These are phyloP conservation scores for Sphaerostilbella broomeana DNA, from an alignment of 2,329 filamentous ascomycete genomes.

Conservation along the genomic window DNA sequence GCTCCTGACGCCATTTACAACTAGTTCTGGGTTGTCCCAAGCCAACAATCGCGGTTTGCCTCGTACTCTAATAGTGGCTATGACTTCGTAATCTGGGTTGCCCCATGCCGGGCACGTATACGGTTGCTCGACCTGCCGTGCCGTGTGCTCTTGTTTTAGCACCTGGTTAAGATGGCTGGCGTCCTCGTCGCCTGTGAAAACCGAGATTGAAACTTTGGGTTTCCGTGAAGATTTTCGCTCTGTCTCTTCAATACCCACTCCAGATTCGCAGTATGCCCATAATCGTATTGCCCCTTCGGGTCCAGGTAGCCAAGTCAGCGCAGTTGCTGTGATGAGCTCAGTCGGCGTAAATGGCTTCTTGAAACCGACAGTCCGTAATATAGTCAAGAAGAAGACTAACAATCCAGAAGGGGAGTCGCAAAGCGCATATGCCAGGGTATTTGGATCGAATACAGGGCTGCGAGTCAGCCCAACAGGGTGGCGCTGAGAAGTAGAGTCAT, in stretches of 20 bases:
- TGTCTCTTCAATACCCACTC: conserved; percentile 22
- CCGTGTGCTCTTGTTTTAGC: conserved; percentile 6
- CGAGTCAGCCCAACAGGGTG: conserved; percentile 25
- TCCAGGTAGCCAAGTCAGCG: conserved; percentile 60
- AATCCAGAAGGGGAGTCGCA: conserved; percentile 56
- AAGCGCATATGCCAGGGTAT: conserved; percentile 52
- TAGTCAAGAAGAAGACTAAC: conserved; percentile 46
- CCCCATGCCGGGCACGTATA: conserved; percentile 47
- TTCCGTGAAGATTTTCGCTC: conserved; percentile 20
- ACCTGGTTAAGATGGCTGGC: conserved; percentile 10
- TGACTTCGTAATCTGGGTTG: conserved; percentile 35
- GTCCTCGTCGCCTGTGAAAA: conserved; percentile 36
- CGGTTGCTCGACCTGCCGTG: not conserved
- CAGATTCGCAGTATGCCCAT: conserved; percentile 40
- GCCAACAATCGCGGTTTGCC: conserved; percentile 40
- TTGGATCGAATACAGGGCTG: conserved; percentile 37
- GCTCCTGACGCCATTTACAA: conserved; percentile 35
- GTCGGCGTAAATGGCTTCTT: conserved; percentile 37
- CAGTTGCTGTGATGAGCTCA: conserved; percentile 54
- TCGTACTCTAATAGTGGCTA: conserved; percentile 33
- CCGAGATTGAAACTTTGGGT: conserved; percentile 40
- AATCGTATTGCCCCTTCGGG: conserved; percentile 55
- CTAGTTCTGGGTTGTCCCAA: conserved; percentile 43
- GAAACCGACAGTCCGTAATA: conserved; percentile 36
- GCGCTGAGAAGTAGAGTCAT: conserved; percentile 11